phyloP scores from a whole-genome alignment of 140 eudicot genomes.

The Cichorium intybus region DNA sequence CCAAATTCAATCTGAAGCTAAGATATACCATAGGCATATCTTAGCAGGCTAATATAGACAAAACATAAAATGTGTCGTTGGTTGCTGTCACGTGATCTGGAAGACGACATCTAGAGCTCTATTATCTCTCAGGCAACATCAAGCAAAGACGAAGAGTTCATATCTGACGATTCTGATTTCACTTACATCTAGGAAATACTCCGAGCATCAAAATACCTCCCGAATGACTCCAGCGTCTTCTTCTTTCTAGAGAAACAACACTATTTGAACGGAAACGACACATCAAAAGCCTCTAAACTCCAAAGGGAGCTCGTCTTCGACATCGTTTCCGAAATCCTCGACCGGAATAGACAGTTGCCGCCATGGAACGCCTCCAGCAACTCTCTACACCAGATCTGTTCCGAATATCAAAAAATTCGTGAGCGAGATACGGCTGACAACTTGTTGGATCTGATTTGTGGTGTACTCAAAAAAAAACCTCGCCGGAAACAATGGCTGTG shows the following conservation, averaged over 20 bases:
- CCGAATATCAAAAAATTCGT: conserved; percentile 53
- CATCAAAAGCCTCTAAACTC: conserved; percentile 51
- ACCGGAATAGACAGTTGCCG: conserved; percentile 49
- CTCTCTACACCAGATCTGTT: conserved; percentile 38
- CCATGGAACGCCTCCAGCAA: conserved; percentile 48
- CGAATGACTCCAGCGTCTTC: conserved; percentile 56
- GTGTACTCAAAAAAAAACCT: conserved; percentile 62
- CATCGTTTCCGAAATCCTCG: conserved; percentile 46
- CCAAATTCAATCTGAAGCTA: not conserved
- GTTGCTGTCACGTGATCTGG: conserved; percentile 44
- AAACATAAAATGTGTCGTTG: conserved; percentile 19
- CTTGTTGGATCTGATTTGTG: conserved; percentile 49
- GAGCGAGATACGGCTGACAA: conserved; percentile 43
- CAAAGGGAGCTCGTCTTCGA: conserved; percentile 72
- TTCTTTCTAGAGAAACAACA: conserved; percentile 60
- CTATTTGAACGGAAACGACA: conserved; percentile 40
- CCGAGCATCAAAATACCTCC: conserved; percentile 53
- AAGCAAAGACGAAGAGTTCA: conserved; percentile 24
- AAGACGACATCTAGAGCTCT: conserved; percentile 68
- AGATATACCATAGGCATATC: conserved; percentile 9
- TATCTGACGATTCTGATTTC: conserved; percentile 46
- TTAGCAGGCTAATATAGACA: conserved; percentile 11
- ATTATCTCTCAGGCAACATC: conserved; percentile 30
- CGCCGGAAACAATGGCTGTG: conserved; percentile 45
- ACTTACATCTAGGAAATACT: conserved; percentile 66